Percentiles rank a stretch among this genome's conserved stretches.
Evolutionary conservation across 176 grass and related monocot species (phyloP).

Genomic region (Rhipidocladum racemiflorum): DNA sequence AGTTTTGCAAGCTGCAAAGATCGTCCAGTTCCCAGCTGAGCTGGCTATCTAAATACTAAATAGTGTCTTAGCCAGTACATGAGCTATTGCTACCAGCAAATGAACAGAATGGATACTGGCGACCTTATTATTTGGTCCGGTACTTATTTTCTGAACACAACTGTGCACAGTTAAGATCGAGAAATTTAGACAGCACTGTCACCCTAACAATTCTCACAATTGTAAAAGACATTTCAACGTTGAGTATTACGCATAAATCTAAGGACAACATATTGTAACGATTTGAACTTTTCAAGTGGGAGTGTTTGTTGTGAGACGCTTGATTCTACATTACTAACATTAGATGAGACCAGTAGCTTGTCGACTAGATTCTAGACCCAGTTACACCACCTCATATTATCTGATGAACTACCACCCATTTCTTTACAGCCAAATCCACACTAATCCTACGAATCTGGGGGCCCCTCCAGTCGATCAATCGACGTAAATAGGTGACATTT

Average conservation of each 20-base stretch:
- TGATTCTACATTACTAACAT: neutral
- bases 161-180: neutral
- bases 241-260: neutral
- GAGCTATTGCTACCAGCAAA: neutral
- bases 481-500: neutral
- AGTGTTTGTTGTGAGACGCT: neutral
- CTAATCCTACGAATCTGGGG: neutral
- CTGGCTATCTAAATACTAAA: neutral
- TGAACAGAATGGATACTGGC: neutral
- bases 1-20: neutral
- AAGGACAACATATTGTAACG: neutral
- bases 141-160: neutral
- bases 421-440: neutral
- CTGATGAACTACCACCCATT: neutral
- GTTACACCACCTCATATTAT: neutral
- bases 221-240: neutral
- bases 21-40: neutral
- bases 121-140: neutral
- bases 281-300: neutral
- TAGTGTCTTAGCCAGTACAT: neutral
- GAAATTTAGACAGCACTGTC: neutral
- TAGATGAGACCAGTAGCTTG: neutral
- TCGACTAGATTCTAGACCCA: neutral
- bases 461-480: neutral
- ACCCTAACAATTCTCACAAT: neutral